Percentiles rank a stretch among this genome's conserved stretches.
phyloP scores from a whole-genome alignment of 768 basidiomycete genomes.

The Psilocybe tampanensis region DNA sequence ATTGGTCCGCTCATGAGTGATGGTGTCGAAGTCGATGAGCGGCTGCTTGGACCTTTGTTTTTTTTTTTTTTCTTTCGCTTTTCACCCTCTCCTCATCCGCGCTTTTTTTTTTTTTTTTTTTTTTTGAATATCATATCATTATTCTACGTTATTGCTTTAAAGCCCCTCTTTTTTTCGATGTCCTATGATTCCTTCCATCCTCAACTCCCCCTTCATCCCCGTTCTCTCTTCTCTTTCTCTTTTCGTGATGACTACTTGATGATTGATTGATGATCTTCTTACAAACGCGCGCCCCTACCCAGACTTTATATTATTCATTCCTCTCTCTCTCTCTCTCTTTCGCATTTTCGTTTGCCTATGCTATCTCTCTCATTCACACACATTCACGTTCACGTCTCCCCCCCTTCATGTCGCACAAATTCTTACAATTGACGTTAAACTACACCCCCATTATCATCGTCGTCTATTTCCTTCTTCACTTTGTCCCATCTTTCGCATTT shows the following conservation, averaged over 20 bases:
- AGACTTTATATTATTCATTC: background rate
- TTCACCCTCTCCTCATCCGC: background rate
- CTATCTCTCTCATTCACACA: background rate
- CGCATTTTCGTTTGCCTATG: background rate
- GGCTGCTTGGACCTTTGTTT: too few species aligned
- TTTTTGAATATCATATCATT: background rate
- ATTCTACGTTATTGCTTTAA: background rate
- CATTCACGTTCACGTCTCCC: background rate
- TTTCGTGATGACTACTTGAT: too few species aligned
- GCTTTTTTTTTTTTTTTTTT: slow-evolving; percentile 1
- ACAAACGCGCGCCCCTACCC: too few species aligned
- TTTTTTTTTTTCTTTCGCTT: background rate
- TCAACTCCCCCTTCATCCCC: background rate
- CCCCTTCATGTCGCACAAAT: background rate
- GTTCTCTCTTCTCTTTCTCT: background rate
- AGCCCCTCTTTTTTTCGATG: background rate
- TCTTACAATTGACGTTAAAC: background rate
- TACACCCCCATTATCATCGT: background rate
- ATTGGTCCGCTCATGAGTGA: too few species aligned
- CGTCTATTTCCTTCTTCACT: too few species aligned
- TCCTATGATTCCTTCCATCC: too few species aligned
- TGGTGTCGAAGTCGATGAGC: too few species aligned
- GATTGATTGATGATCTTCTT: too few species aligned
- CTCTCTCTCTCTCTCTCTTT: background rate
- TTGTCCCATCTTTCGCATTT: too few species aligned